These are phyloP conservation scores for Fusarium sp. DNA, from an alignment of 2,329 filamentous ascomycete genomes.

Conservation along the genomic window DNA sequence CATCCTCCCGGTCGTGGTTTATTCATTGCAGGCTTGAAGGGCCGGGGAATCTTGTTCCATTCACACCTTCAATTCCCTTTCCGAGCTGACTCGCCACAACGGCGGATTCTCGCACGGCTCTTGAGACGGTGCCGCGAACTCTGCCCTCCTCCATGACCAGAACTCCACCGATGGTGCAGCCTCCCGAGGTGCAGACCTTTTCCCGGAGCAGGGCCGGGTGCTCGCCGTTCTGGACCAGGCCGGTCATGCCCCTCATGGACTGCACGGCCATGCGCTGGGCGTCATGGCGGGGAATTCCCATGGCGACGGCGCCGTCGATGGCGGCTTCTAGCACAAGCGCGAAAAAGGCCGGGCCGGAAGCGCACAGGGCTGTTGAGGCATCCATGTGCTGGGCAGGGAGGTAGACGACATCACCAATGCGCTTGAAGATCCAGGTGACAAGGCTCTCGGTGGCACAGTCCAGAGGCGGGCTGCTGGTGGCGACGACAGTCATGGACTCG, in stretches of 20 bases:
- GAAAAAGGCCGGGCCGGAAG: slow-evolving; percentile 81
- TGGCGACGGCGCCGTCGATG: slow-evolving; percentile 81
- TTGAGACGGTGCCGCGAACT: slow-evolving; percentile 73
- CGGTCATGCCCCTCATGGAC: slow-evolving; percentile 79
- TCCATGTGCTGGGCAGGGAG: slow-evolving; percentile 77
- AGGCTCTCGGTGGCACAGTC: slow-evolving; percentile 63
- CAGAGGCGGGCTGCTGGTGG: slow-evolving; percentile 68
- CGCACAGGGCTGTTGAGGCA: slow-evolving; percentile 77
- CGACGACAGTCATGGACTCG: slow-evolving; percentile 86
- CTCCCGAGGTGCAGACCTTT: slow-evolving; percentile 81
- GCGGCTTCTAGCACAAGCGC: slow-evolving; percentile 79
- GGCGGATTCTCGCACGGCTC: slow-evolving; percentile 77
- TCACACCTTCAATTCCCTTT: slow-evolving; percentile 51
- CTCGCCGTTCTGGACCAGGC: slow-evolving; percentile 75
- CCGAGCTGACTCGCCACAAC: slow-evolving; percentile 73
- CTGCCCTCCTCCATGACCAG: slow-evolving; percentile 78
- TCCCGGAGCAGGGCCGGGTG: slow-evolving; percentile 81
- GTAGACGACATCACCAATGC: slow-evolving; percentile 76
- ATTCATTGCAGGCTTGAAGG: slow-evolving; percentile 25
- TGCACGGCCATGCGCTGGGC: slow-evolving; percentile 83
- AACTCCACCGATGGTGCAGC: slow-evolving; percentile 80
- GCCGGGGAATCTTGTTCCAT: slow-evolving; percentile 46
- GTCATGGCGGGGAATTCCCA: slow-evolving; percentile 78
- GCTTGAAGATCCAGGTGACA: slow-evolving; percentile 80
- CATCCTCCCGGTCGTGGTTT: neutral